Conservation (phyloP, 2,329 filamentous ascomycete species). For the Aureobasidium sp. region DNA sequence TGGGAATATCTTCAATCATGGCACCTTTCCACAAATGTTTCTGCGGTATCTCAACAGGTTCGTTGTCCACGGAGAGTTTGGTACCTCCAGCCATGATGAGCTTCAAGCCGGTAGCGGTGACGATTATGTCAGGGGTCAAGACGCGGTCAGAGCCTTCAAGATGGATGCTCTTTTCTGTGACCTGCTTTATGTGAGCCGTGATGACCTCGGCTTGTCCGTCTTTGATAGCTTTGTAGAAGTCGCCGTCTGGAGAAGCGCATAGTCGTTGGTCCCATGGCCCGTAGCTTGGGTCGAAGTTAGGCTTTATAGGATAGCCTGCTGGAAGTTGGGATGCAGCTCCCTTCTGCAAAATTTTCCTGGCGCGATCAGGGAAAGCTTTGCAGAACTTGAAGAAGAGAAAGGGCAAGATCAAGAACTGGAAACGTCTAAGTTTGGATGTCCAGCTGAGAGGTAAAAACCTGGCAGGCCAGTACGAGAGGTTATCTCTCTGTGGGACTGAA, state of each 20-base stretch:
- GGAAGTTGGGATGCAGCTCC: slow-evolving; percentile 41
- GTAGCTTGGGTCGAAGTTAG: slow-evolving; percentile 40
- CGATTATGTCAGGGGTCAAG: slow-evolving; percentile 51
- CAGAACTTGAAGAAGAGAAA: slow-evolving; percentile 28
- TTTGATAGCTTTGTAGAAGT: slow-evolving; percentile 47
- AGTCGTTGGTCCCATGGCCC: slow-evolving; percentile 61
- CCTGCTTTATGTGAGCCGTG: slow-evolving; percentile 45
- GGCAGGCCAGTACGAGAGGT: slow-evolving; percentile 28
- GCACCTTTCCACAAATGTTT: slow-evolving; percentile 52
- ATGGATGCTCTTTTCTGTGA: slow-evolving; percentile 41
- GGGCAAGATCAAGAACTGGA: slow-evolving; percentile 28
- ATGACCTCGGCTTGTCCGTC: slow-evolving; percentile 44
- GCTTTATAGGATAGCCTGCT: slow-evolving; percentile 34
- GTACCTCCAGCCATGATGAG: slow-evolving; percentile 48
- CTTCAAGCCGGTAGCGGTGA: slow-evolving; percentile 56
- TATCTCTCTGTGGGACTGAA: slow-evolving; percentile 38
- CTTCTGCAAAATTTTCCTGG: slow-evolving; percentile 29
- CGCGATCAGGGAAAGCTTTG: slow-evolving; percentile 23
- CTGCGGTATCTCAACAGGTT: slow-evolving; percentile 34
- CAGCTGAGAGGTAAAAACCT: slow-evolving; percentile 24
- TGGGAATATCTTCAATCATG: slow-evolving; percentile 57
- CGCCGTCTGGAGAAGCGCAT: slow-evolving; percentile 56
- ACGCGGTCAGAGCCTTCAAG: slow-evolving; percentile 35
- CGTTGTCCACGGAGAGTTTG: slow-evolving; percentile 43
- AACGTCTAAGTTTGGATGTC: slow-evolving; percentile 25